Evolutionary conservation across 1,284 basidiomycete genomes (phyloP).

Genomic region (Cryptococcus hybrid): DNA sequence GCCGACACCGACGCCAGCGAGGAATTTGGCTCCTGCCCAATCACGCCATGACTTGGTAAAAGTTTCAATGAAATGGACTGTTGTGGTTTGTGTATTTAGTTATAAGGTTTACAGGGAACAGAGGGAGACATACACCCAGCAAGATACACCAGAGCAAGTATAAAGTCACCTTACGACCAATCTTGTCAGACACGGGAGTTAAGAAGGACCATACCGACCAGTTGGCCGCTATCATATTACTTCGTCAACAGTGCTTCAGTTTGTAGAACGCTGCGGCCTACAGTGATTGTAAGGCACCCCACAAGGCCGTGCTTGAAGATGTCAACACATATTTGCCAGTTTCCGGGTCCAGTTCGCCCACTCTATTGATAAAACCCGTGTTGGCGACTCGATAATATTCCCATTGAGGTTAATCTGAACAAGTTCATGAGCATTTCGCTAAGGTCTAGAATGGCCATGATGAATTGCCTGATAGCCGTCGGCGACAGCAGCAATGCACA

Average conservation of each 20-base stretch:
- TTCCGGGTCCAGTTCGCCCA: conserved; percentile 3
- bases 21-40: conserved; percentile 23
- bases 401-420: conserved; percentile 14
- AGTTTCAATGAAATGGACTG: conserved; percentile 13
- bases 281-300: conserved; percentile 16
- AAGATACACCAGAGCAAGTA: conserved; percentile 15
- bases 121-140: conserved; percentile 5
- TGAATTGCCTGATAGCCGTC: conserved; percentile 18
- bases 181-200: conserved; percentile 10
- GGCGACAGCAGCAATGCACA: conserved; percentile 19
- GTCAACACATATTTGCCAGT: conserved; percentile 7
- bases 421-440: background rate
- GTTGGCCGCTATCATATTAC: conserved; percentile 8
- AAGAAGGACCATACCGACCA: conserved; percentile 14
- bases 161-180: conserved; percentile 15
- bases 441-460: background rate
- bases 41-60: conserved; percentile 11
- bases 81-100: background rate
- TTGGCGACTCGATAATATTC: conserved; percentile 17
- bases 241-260: background rate
- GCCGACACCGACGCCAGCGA: conserved; percentile 23
- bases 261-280: background rate
- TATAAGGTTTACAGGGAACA: background rate
- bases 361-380: conserved; percentile 11
- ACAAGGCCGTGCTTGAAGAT: conserved; percentile 6